Percentiles rank a stretch among this genome's conserved stretches.
Evolutionary conservation across 2,329 filamentous ascomycete species (phyloP).

Genomic region (Penicillium palitans): DNA sequence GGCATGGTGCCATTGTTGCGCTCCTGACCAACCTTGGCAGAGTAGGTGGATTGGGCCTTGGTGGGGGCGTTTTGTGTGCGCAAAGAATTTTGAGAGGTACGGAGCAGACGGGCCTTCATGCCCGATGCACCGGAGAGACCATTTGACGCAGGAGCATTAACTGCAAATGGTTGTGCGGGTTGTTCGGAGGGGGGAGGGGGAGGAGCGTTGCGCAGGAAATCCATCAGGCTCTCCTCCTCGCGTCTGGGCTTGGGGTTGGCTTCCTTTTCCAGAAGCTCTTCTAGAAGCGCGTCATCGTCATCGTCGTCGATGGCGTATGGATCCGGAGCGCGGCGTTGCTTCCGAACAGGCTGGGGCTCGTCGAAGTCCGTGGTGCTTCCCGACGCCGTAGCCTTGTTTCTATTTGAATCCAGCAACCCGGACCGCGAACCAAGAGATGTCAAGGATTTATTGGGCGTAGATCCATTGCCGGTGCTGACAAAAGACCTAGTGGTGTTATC

Average conservation of each 20-base stretch:
- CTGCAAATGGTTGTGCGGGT: slow-evolving; percentile 32
- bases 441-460: slow-evolving; percentile 48
- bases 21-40: slow-evolving; percentile 40
- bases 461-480: slow-evolving; percentile 53
- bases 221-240: slow-evolving; percentile 50
- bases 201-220: slow-evolving; percentile 50
- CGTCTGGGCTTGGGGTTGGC: slow-evolving; percentile 33
- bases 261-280: slow-evolving; percentile 26
- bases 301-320: slow-evolving; percentile 85
- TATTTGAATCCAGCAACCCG: slow-evolving; percentile 58
- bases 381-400: slow-evolving; percentile 19
- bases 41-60: slow-evolving; percentile 37
- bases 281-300: slow-evolving; percentile 61
- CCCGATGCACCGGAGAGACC: slow-evolving; percentile 22
- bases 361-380: slow-evolving; percentile 13
- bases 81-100: slow-evolving; percentile 35
- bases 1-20: slow-evolving; percentile 31
- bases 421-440: slow-evolving; percentile 73
- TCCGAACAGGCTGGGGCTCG: slow-evolving; percentile 57
- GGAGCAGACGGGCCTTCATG: slow-evolving; percentile 40
- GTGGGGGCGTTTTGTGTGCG: slow-evolving; percentile 37
- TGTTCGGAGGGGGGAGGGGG: slow-evolving; percentile 43
- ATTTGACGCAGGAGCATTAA: slow-evolving; percentile 21
- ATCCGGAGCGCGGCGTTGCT: slow-evolving; percentile 75
- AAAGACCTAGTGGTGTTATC: slow-evolving; percentile 39